These are phyloP conservation scores for Penicillium nordicum DNA, from an alignment of 2,329 filamentous ascomycete species.

Conservation along the genomic window DNA sequence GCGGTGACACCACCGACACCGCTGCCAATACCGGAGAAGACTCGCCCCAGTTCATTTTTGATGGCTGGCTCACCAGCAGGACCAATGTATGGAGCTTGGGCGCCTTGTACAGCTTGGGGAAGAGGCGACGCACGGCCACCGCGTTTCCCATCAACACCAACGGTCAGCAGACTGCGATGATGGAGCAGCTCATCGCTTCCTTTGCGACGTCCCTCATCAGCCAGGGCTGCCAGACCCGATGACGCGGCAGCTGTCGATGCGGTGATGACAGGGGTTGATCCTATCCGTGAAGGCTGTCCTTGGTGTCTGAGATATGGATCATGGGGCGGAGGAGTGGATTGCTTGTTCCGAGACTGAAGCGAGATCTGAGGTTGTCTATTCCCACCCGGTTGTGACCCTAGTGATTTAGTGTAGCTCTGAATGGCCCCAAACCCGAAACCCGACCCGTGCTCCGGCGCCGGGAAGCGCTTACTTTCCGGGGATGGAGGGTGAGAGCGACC, in stretches of 20 bases:
- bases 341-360: constrained; percentile 33
- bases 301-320: constrained; percentile 34
- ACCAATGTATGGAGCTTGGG: constrained; percentile 74
- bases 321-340: constrained; percentile 34
- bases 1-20: constrained; percentile 57
- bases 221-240: constrained; percentile 23
- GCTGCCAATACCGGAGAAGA: constrained; percentile 89
- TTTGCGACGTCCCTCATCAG: constrained; percentile 43
- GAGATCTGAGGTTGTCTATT: constrained; percentile 33
- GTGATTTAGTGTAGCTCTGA: constrained; percentile 42
- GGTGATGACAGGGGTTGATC: constrained; percentile 28
- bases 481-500: constrained; percentile 38
- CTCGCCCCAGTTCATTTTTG: constrained; percentile 90
- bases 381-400: constrained; percentile 39
- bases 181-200: constrained; percentile 56
- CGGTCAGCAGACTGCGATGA: constrained; percentile 67
- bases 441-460: constrained; percentile 29
- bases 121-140: constrained; percentile 82
- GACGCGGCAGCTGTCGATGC: constrained; percentile 28
- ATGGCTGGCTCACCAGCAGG: constrained; percentile 82
- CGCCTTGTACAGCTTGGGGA: constrained; percentile 90
- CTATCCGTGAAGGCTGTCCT: constrained; percentile 33
- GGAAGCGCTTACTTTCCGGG: constrained; percentile 38
- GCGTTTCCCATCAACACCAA: constrained; percentile 70
- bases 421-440: constrained; percentile 41